Evolutionary conservation across 2,329 filamentous ascomycete species (phyloP), one percentile per base, ranked within the genome.

Genomic region (Zarea fungicola): DNA sequence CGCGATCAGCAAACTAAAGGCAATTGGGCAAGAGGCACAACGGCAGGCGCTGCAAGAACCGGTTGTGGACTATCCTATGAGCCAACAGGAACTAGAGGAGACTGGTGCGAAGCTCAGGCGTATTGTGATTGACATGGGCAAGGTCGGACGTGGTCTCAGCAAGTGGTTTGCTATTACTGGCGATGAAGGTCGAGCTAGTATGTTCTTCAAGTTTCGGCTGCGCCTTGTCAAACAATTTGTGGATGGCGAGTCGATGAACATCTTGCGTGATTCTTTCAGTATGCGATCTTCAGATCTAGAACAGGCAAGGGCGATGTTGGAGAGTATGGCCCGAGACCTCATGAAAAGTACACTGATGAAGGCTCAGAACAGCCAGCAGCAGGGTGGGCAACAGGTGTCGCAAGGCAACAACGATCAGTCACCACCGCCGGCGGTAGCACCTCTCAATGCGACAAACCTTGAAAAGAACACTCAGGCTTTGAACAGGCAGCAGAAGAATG

Each of bases 151-250:
- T 49, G 63, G 65, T 1, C 58, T 80, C 4, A 64, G 61, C 23
- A 70, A 63, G 19, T 80, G 76, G 76, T 80, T 75, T 52, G 56
- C 60, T 4, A 57, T 72, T 18, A 74, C 73, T 1, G 66, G 64
- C 14, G 76, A 81, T 49, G 76, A 81, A 47, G 58, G 55, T 10
- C 70, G 76, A 31, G 73, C 75, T 5, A 72, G 65, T 54, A 68
- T 71, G 63, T 80, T 78, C 54, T 78, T 80, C 65, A 71, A 70
- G 56, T 69, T 68, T 78, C 76, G 78, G 51, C 63, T 71, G 23
- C 76, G 76, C 10, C 65, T 83, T 26, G 56, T 71, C 1, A 71
- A 69, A 37, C 80, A 84, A 56, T 83, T 80, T 52, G 58, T 61
- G 5, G 74, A 80, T 49, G 71, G 70, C 13, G 71, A 76, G 1